Conservation (phyloP, 306 rosid species). For the Quercus agrifolia region DNA sequence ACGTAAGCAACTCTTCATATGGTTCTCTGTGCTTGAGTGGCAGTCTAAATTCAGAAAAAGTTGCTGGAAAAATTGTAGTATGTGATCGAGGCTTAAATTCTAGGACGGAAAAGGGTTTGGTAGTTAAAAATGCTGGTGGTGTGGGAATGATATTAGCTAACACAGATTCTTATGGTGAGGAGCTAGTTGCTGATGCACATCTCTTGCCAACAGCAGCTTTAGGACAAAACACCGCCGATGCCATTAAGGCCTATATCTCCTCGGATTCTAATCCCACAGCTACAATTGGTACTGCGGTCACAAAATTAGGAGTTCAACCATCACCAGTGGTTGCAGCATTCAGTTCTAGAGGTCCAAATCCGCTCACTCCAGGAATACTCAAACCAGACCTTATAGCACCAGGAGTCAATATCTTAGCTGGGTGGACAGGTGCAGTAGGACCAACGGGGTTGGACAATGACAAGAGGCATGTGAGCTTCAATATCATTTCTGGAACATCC, state of each 20-base stretch:
- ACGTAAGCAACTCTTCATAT: conserved; percentile 35
- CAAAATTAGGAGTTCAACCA: conserved; percentile 66
- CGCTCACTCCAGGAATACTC: conserved; percentile 60
- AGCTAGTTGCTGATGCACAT: conserved; percentile 60
- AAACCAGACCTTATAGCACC: conserved; percentile 95
- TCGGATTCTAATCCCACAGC: conserved; percentile 54
- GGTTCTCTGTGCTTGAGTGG: conserved; percentile 41
- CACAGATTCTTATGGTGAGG: conserved; percentile 61
- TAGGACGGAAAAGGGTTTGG: conserved; percentile 59
- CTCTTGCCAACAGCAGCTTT: conserved; percentile 62
- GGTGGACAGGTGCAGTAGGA: conserved; percentile 71
- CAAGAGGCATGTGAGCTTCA: conserved; percentile 60
- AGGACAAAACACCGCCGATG: conserved; percentile 51
- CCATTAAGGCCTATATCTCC: conserved; percentile 50
- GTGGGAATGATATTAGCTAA: conserved; percentile 78
- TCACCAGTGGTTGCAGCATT: conserved; percentile 86
- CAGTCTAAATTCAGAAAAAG: conserved; percentile 51
- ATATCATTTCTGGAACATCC: conserved; percentile 85
- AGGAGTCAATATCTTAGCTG: conserved; percentile 94
- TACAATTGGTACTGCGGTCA: conserved; percentile 42
- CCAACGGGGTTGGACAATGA: conserved; percentile 56
- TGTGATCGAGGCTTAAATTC: conserved; percentile 74
- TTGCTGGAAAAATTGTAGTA: conserved; percentile 75
- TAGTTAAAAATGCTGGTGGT: conserved; percentile 77
- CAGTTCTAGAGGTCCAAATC: conserved; percentile 93